Evolutionary conservation across 2,329 filamentous ascomycete genomes (phyloP), one percentile per base, ranked within the genome.

Genomic region (Phaeosphaeriaceae sp.): DNA sequence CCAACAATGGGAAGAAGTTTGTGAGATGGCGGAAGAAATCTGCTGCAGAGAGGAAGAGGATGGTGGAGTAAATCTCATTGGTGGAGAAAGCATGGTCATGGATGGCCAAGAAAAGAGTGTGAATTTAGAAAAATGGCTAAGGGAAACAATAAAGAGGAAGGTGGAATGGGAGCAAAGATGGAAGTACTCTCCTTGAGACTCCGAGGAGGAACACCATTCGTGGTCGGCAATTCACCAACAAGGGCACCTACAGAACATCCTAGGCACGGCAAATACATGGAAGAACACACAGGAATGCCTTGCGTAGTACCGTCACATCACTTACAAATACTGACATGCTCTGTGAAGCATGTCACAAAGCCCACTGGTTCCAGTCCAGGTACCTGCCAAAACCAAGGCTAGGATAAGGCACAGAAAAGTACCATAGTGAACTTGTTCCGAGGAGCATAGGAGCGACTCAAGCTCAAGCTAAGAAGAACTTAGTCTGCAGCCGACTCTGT

Each of bases 1-100:
- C 58, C 80, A 85, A 12, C 86, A 88, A 56, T 97, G 92, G 91
- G 84, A 91, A 47, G 77, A 81, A 35, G 83, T 89, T 15, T 84
- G 86, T 57, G 81, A 86, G 53, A 76, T 79, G 36, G 91, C 88
- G 28, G 80, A 85, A 65, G 74, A 77, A 32, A 79, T 87, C 39
- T 96, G 92, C 71, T 87, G 78, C 50, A 77, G 78, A 29, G 63
- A 70, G 16, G 77, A 79, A 28, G 61, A 69, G 12, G 59, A 70
- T 20, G 70, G 67, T 8, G 63, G 68, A 13, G 60, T 63, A 1
- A 71, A 56, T 12, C 60, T 72, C 6, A 55, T 50, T 2, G 56
- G 52, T 2, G 73, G 73, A 23, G 70, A 72, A 11, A 64, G 58
- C 0, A 77, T 77, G 76, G 66, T 68, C 13, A 63, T 73, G 9